phyloP scores from a whole-genome alignment of 371 early-diverging fungal species.

The Phascolomyces articulosus region DNA sequence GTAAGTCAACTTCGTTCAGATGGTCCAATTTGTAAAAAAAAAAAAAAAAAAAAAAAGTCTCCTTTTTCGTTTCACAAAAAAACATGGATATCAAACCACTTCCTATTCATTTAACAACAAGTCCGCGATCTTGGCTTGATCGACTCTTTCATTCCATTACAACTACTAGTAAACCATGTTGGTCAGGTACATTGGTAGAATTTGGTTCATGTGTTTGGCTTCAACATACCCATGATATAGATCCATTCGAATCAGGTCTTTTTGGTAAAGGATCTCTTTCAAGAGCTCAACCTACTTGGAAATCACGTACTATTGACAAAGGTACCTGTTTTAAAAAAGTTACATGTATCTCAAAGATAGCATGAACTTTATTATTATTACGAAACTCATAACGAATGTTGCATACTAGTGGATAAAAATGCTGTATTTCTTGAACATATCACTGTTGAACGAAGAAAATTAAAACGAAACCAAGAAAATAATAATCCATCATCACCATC shows the following conservation, averaged over 20 bases:
- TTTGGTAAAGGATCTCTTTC: constrained; percentile 90
- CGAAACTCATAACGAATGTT: not conserved
- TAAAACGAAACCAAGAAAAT: constrained; percentile 30
- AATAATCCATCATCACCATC: not conserved
- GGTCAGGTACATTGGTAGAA: constrained; percentile 1
- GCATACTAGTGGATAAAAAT: not conserved
- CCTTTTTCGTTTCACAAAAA: not conserved
- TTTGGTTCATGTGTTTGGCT: constrained; percentile 6
- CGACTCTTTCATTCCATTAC: not conserved
- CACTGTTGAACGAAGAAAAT: constrained; percentile 48
- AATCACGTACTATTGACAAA: constrained; percentile 18
- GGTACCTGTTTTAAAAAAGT: not conserved
- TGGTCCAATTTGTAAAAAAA: not conserved
- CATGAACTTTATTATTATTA: not conserved
- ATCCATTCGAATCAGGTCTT: not conserved
- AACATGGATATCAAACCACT: not conserved
- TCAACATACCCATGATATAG: not conserved
- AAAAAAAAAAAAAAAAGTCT: too few relatives aligned
- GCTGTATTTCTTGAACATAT: constrained; percentile 41
- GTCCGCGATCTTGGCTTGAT: constrained; percentile 1
- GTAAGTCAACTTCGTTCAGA: too few relatives aligned
- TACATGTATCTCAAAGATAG: not conserved
- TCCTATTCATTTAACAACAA: not conserved
- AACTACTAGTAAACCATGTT: not conserved
- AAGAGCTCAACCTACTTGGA: constrained; percentile 81